phyloP scores from a whole-genome alignment of 2,329 filamentous ascomycete species.

The Pezicula neosporulosa region DNA sequence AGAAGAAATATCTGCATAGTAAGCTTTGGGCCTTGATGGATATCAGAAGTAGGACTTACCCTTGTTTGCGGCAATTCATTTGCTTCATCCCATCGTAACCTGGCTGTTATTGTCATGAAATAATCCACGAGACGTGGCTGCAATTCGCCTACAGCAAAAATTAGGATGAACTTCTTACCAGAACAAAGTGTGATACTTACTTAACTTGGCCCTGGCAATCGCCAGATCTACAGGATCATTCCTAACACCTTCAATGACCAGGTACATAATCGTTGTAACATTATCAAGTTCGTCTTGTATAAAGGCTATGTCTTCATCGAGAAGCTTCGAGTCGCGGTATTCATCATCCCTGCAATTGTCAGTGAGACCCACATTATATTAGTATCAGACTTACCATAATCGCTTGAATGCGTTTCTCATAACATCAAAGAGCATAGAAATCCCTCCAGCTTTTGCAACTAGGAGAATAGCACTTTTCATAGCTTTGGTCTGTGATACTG shows the following conservation, averaged over 20 bases:
- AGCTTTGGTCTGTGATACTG: constrained; percentile 52
- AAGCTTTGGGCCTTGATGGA: not conserved
- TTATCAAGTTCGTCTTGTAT: constrained; percentile 58
- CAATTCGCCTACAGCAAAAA: constrained; percentile 39
- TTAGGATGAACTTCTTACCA: constrained; percentile 17
- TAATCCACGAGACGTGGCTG: constrained; percentile 68
- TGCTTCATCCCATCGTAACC: constrained; percentile 70
- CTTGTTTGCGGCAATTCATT: constrained; percentile 59
- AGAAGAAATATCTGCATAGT: constrained; percentile 67
- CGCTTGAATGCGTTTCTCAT: constrained; percentile 26
- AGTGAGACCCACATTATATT: constrained; percentile 4
- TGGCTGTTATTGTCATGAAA: constrained; percentile 66
- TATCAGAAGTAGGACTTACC: constrained; percentile 40
- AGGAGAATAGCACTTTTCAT: constrained; percentile 53
- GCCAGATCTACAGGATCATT: constrained; percentile 47
- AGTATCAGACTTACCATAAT: constrained; percentile 26
- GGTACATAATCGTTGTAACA: constrained; percentile 60
- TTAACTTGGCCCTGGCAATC: constrained; percentile 35
- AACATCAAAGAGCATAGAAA: constrained; percentile 22
- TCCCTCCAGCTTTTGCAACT: constrained; percentile 43
- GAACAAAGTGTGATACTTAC: constrained; percentile 34
- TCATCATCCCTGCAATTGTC: constrained; percentile 24
- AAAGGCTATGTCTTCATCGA: constrained; percentile 29
- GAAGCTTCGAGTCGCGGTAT: constrained; percentile 28
- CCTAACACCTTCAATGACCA: constrained; percentile 53